These are phyloP conservation scores for Geotrichum klebahnii DNA, from an alignment of 1,139 yeast genomes.

Conservation along the genomic window DNA sequence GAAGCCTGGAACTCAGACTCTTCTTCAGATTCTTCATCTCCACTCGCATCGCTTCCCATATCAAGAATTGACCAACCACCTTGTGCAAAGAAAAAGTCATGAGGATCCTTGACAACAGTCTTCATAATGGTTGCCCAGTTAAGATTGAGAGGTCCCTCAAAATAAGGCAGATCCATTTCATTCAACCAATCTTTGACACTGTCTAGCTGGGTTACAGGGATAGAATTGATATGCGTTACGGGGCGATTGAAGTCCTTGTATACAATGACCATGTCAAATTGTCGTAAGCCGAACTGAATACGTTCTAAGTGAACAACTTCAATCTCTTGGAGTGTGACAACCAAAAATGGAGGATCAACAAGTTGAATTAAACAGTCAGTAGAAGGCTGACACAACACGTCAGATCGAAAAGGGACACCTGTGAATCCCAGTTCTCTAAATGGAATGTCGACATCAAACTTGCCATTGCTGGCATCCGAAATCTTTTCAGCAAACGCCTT, in stretches of 20 bases:
- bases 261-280: slow-evolving; percentile 91
- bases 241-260: slow-evolving; percentile 85
- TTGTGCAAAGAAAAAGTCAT: slow-evolving; percentile 75
- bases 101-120: slow-evolving; percentile 87
- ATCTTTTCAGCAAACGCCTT: slow-evolving; percentile 84
- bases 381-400: slow-evolving; percentile 94
- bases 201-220: slow-evolving; percentile 88
- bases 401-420: slow-evolving; percentile 95
- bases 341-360: slow-evolving; percentile 91
- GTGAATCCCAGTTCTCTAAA: slow-evolving; percentile 94
- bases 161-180: slow-evolving; percentile 89
- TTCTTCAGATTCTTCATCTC: slow-evolving; percentile 46
- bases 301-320: slow-evolving; percentile 95
- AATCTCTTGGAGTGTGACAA: slow-evolving; percentile 83
- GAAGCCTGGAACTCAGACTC: slow-evolving; percentile 40
- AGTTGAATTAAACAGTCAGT: slow-evolving; percentile 93
- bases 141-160: slow-evolving; percentile 93
- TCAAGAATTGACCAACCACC: slow-evolving; percentile 96
- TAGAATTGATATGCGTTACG: slow-evolving; percentile 88
- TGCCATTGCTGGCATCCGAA: slow-evolving; percentile 70
- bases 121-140: slow-evolving; percentile 96
- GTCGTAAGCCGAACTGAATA: slow-evolving; percentile 93
- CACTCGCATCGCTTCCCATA: slow-evolving; percentile 51
- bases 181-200: slow-evolving; percentile 94
- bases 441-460: slow-evolving; percentile 86